These are phyloP conservation scores for Termitomyces sp. DNA, from an alignment of 768 basidiomycete genomes.

Conservation along the genomic window DNA sequence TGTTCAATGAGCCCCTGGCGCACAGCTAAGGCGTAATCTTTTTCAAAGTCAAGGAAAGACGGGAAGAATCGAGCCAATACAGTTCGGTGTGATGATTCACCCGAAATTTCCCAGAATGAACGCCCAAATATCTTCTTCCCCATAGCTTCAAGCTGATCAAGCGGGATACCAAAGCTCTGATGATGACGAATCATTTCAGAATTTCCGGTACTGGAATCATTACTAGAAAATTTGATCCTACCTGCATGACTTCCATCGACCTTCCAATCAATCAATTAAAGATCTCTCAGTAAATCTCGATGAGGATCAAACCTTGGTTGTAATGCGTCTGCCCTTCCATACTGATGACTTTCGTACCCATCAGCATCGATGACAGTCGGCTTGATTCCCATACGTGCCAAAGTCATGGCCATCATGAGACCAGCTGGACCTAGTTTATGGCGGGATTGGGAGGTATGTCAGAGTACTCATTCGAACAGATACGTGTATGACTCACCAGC, in stretches of 20 bases:
- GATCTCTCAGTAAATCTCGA: background rate
- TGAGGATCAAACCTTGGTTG: constrained; percentile 8
- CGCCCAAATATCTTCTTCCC: constrained; percentile 14
- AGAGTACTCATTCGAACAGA: background rate
- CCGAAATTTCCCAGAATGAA: constrained; percentile 13
- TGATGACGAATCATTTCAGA: background rate
- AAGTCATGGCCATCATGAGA: constrained; percentile 14
- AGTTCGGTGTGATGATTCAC: constrained; percentile 8
- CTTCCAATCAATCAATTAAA: background rate
- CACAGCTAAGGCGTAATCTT: constrained; percentile 13
- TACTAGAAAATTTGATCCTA: background rate
- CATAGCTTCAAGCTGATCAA: constrained; percentile 9
- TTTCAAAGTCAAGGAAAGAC: constrained; percentile 14
- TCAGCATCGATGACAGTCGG: constrained; percentile 11
- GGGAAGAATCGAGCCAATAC: constrained; percentile 13
- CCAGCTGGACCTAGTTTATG: constrained; percentile 8
- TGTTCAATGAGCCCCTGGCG: constrained; percentile 16
- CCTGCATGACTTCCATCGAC: constrained; percentile 14
- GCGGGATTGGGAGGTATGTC: background rate
- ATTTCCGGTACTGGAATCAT: background rate
- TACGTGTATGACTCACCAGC: constrained; percentile 5
- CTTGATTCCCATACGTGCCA: constrained; percentile 11
- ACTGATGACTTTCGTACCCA: constrained; percentile 12
- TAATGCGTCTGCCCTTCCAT: constrained; percentile 13
- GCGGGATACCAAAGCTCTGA: constrained; percentile 10